phyloP scores from a whole-genome alignment of 2,329 filamentous ascomycete genomes.

The Talaromyces pinophilus region DNA sequence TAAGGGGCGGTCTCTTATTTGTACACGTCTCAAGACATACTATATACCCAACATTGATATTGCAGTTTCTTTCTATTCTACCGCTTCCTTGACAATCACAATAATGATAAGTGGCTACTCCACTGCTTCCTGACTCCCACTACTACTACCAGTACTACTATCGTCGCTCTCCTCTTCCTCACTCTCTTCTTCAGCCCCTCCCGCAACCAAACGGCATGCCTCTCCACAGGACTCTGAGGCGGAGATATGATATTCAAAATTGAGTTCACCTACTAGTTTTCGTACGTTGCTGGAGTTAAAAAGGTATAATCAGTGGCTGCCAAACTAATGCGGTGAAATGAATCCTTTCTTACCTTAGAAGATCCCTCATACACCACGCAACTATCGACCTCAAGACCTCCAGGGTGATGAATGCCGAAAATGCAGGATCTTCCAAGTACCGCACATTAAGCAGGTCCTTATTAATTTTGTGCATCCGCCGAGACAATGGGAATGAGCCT shows the following conservation, averaged over 20 bases:
- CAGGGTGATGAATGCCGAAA: no score
- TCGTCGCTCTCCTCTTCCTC: neutral
- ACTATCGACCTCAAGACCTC: no score
- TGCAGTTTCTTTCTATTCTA: neutral
- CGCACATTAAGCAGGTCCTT: no score
- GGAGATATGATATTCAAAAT: slow-evolving; percentile 66
- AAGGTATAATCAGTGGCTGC: slow-evolving; percentile 16
- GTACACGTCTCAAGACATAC: neutral
- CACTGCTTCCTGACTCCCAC: neutral
- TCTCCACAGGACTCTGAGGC: neutral
- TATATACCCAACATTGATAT: slow-evolving; percentile 13
- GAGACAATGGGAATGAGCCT: no score
- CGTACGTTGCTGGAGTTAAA: slow-evolving; percentile 53
- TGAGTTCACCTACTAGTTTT: slow-evolving; percentile 70
- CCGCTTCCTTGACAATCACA: no score
- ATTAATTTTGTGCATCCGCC: no score
- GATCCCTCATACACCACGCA: slow-evolving; percentile 33
- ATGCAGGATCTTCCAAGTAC: no score
- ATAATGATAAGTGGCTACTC: neutral
- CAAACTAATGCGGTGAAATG: neutral
- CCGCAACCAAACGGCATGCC: slow-evolving; percentile 3
- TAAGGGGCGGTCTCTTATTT: neutral
- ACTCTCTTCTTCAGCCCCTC: neutral
- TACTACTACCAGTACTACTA: neutral
- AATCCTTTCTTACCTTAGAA: slow-evolving; percentile 50